These are phyloP conservation scores for Juncus inflexus DNA, from an alignment of 176 grass and related monocot species.

Conservation along the genomic window DNA sequence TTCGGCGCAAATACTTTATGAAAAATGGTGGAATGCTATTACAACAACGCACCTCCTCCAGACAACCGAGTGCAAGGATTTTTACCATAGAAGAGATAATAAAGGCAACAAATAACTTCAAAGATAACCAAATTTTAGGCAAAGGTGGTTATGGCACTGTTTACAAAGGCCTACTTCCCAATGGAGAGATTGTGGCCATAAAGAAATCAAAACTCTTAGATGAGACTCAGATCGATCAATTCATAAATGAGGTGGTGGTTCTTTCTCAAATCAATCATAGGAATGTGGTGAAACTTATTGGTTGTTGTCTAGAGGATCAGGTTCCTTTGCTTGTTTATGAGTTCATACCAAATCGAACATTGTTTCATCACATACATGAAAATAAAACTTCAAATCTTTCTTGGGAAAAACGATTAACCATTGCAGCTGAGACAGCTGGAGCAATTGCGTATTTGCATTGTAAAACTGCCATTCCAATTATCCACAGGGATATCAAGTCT, in stretches of 20 bases:
- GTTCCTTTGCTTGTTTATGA: slow-evolving; percentile 19
- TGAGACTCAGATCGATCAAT: slow-evolving; percentile 52
- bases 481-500: no score
- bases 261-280: slow-evolving; percentile 3
- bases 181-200: slow-evolving; percentile 39
- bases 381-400: no score
- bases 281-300: slow-evolving; percentile 55
- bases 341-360: neutral
- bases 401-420: no score
- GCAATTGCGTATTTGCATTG: no score
- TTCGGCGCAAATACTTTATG: no score
- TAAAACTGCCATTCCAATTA: no score
- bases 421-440: no score
- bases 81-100: slow-evolving; percentile 24
- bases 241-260: slow-evolving; percentile 53
- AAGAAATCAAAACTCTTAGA: slow-evolving; percentile 50
- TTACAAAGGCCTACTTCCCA: neutral
- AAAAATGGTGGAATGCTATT: no score
- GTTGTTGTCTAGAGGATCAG: slow-evolving; percentile 55
- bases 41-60: no score
- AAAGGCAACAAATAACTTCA: no score
- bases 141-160: slow-evolving; percentile 58
- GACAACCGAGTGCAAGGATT: slow-evolving; percentile 23
- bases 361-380: no score
- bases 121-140: slow-evolving; percentile 10